phyloP scores from a whole-genome alignment of 2,329 filamentous ascomycete genomes.

The Monilinia laxa region DNA sequence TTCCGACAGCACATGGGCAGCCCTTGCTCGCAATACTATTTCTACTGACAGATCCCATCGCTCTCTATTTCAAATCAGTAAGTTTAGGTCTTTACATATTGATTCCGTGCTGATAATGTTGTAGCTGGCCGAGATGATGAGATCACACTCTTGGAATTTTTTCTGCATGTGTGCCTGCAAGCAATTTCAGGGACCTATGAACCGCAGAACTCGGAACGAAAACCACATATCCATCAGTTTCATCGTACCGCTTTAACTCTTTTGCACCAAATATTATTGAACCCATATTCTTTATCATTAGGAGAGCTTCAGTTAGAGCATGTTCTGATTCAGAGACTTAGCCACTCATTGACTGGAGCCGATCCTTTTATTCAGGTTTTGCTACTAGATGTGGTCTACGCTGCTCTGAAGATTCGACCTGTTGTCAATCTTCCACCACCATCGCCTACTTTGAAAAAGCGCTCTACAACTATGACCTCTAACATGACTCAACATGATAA shows the following conservation, averaged over 20 bases:
- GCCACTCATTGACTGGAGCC: conserved; percentile 56
- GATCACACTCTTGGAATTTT: conserved; percentile 64
- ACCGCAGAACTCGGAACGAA: conserved; percentile 42
- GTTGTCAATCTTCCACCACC: conserved; percentile 28
- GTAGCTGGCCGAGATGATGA: conserved; percentile 55
- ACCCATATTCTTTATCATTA: conserved; percentile 59
- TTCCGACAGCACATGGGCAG: conserved; percentile 67
- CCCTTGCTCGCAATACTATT: conserved; percentile 63
- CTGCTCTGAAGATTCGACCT: conserved; percentile 64
- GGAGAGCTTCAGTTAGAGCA: conserved; percentile 67
- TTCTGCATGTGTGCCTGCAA: conserved; percentile 63
- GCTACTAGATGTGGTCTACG: conserved; percentile 74
- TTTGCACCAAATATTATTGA: conserved; percentile 67
- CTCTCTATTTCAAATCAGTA: conserved; percentile 52
- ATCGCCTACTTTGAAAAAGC: conserved; percentile 37
- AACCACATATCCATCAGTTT: conserved; percentile 60
- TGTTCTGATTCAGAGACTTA: conserved; percentile 66
- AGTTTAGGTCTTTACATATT: conserved; percentile 39
- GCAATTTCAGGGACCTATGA: conserved; percentile 54
- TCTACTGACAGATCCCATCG: conserved; percentile 49
- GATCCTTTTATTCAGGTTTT: conserved; percentile 74
- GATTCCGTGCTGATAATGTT: conserved; percentile 26
- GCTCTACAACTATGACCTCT: conserved; percentile 27
- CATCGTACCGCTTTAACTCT: conserved; percentile 70
- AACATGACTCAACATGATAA: conserved; percentile 27